These are phyloP conservation scores for Monilinia fructigena DNA, from an alignment of 2,329 filamentous ascomycete species.

Conservation along the genomic window DNA sequence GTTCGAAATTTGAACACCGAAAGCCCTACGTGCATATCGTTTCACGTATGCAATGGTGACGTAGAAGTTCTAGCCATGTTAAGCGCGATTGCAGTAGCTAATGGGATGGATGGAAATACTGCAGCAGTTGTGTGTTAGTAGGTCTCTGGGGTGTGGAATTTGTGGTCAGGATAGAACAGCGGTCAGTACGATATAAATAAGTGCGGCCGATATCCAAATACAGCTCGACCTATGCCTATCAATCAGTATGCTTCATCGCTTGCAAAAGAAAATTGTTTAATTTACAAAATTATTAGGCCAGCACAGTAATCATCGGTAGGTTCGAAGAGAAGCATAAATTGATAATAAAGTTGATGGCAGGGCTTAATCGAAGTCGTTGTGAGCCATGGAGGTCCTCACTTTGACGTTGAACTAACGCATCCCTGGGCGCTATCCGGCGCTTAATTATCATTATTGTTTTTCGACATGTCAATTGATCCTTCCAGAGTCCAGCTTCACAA, in stretches of 20 bases:
- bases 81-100: background rate
- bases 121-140: background rate
- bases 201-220: background rate
- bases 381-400: background rate
- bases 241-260: conserved; percentile 1
- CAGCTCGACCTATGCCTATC: background rate
- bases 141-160: background rate
- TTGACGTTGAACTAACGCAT: background rate
- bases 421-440: background rate
- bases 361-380: background rate
- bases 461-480: conserved; percentile 10
- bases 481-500: conserved; percentile 1
- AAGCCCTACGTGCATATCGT: background rate
- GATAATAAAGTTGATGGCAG: background rate
- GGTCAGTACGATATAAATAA: background rate
- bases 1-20: background rate
- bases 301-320: background rate
- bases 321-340: background rate
- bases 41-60: background rate
- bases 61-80: background rate
- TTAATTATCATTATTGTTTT: background rate
- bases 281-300: background rate
- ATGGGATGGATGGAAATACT: background rate
- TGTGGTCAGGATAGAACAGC: background rate
- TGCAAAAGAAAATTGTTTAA: background rate